Conservation (phyloP, 2,329 filamentous ascomycete species). For the Aspergillus novofumigatus region DNA sequence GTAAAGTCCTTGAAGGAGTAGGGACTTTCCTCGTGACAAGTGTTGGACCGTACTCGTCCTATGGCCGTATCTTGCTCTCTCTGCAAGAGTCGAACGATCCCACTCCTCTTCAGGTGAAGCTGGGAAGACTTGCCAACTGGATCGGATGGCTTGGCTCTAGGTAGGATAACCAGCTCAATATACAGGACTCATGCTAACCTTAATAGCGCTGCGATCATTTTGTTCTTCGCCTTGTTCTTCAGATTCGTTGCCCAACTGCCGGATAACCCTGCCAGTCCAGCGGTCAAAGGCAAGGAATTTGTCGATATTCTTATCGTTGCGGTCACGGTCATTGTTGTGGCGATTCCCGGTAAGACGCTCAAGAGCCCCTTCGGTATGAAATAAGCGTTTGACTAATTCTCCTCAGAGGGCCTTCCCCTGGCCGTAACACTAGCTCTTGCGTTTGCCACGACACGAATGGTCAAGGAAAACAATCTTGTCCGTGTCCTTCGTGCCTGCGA, state of each 20-base stretch:
- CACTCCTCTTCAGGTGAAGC: slow-evolving; percentile 71
- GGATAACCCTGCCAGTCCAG: slow-evolving; percentile 51
- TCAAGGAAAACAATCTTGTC: slow-evolving; percentile 73
- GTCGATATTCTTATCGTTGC: slow-evolving; percentile 73
- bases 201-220: slow-evolving; percentile 59
- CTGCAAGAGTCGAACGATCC: slow-evolving; percentile 70
- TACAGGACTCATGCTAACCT: slow-evolving; percentile 7
- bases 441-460: slow-evolving; percentile 72
- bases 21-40: slow-evolving; percentile 72
- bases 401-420: slow-evolving; percentile 64
- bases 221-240: slow-evolving; percentile 84
- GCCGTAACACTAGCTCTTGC: slow-evolving; percentile 74
- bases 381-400: slow-evolving; percentile 35
- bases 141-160: slow-evolving; percentile 74
- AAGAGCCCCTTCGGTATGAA: neutral
- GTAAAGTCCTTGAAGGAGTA: slow-evolving; percentile 71
- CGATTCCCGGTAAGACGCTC: slow-evolving; percentile 54
- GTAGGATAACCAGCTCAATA: slow-evolving; percentile 21
- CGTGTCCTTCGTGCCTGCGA: slow-evolving; percentile 73
- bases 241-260: slow-evolving; percentile 71
- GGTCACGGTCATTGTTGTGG: slow-evolving; percentile 75
- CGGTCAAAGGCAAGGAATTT: slow-evolving; percentile 73
- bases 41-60: slow-evolving; percentile 68
- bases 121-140: slow-evolving; percentile 70
- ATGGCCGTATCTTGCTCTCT: slow-evolving; percentile 71